Evolutionary conservation across 305 asterid genomes (phyloP).

Genomic region (Fraxinus dipetala): DNA sequence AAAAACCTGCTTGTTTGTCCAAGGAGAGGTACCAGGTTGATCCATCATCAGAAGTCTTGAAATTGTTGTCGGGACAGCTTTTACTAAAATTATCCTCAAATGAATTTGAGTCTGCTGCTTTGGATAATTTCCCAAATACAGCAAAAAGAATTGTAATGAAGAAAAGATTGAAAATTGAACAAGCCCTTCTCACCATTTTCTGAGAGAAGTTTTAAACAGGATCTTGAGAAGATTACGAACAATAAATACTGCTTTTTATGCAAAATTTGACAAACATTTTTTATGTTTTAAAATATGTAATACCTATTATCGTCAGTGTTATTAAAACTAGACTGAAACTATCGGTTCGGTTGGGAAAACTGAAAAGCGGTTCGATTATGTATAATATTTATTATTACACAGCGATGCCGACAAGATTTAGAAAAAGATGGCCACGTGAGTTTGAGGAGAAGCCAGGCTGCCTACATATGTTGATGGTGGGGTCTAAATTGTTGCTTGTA

Average conservation of each 20-base stretch:
- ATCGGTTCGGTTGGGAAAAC: background rate
- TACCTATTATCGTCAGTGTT: background rate
- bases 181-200: conserved; percentile 34
- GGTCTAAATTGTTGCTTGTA: conserved; percentile 36
- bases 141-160: conserved; percentile 16
- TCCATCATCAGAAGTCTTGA: conserved; percentile 83
- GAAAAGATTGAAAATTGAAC: conserved; percentile 15
- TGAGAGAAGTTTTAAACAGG: background rate
- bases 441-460: conserved; percentile 29
- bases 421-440: background rate
- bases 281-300: background rate
- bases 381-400: background rate
- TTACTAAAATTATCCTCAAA: conserved; percentile 70
- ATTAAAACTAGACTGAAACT: background rate
- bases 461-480: background rate
- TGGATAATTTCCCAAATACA: background rate
- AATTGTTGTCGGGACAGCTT: conserved; percentile 66
- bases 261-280: background rate
- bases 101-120: conserved; percentile 29
- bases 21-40: conserved; percentile 82
- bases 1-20: conserved; percentile 59
- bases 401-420: conserved; percentile 19
- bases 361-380: background rate
- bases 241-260: background rate
- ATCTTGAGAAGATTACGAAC: background rate